A percentile compares a stretch with the other conserved stretches of the same genome.
Evolutionary conservation across 352 stramenopile genomes (phyloP).

Genomic region (Globisporangium cederbergense): DNA sequence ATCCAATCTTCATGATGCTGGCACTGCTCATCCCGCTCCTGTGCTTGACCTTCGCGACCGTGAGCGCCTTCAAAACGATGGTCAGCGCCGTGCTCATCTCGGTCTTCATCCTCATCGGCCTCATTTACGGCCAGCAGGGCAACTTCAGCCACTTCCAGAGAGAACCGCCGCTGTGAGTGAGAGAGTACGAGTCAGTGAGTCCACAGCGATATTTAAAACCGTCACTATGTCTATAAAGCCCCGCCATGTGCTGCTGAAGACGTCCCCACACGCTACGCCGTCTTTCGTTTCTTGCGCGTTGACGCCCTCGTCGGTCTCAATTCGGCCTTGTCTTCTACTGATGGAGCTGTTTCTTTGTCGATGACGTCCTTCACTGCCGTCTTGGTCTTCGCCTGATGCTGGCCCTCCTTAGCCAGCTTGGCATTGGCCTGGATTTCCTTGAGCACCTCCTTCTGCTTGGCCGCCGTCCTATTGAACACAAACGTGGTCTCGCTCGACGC

Average conservation of each 20-base stretch:
- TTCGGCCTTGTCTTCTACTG: slow-evolving; percentile 8
- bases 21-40: slow-evolving; percentile 34
- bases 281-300: slow-evolving; percentile 47
- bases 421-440: slow-evolving; percentile 34
- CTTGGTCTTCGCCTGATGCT: slow-evolving; percentile 1
- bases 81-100: slow-evolving; percentile 35
- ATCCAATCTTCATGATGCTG: slow-evolving; percentile 26
- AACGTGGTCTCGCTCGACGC: slow-evolving; percentile 57
- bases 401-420: slow-evolving; percentile 22
- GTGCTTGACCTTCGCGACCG: slow-evolving; percentile 31
- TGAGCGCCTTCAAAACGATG: slow-evolving; percentile 37
- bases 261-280: neutral
- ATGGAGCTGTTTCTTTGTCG: neutral
- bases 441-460: slow-evolving; percentile 41
- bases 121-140: slow-evolving; percentile 47
- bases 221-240: neutral
- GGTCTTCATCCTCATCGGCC: slow-evolving; percentile 47
- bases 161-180: neutral
- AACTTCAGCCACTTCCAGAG: slow-evolving; percentile 43
- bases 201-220: slow-evolving; percentile 4
- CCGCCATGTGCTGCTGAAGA: neutral
- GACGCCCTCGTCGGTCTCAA: slow-evolving; percentile 25
- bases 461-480: slow-evolving; percentile 67
- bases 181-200: neutral
- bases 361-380: neutral